Base-by-base conservation (phyloP, 495 filamentous ascomycete genomes). In the Jackrogersella minutella region DNA sequence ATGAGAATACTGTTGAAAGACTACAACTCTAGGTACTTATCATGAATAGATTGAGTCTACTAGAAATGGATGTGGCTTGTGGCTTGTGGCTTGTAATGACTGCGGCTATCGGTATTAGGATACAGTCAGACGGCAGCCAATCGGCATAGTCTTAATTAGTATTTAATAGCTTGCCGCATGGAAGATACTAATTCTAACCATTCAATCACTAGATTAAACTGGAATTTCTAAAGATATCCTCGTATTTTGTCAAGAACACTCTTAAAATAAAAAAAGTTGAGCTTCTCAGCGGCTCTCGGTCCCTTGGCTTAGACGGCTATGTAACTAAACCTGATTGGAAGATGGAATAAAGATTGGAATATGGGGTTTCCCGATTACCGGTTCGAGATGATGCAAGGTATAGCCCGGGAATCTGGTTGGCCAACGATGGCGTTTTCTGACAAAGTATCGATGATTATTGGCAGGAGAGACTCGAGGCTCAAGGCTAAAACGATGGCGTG, bases 401-500 rank as follows among this genome's bases (percentile, higher is more conserved):
- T 33, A 61, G 55, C 56, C 66, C 56, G 44, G 56, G 30, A 13
- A 56, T 62, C 0, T 69, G 66, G 61, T 69, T 69, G 66, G 66
- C 66, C 66, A 62, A 69, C 26, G 51, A 64, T 69, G 66, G 68
- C 69, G 69, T 71, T 62, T 66, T 68, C 62, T 72, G 66, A 74
- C 69, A 74, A 74, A 74, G 37, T 61, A 58, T 63, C 17, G 9
- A 47, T 49, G 37, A 26, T 55, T 60, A 74, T 74, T 74, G 72
- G 72, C 28, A 68, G 72, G 61, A 43, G n/a, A 19, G 6, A 14
- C 13, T 8, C 26, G 40, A 61, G 66, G 8, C 17, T 62, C 58
- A 33, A 63, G 66, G 57, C 57, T 73, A 55, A 66, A 53, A 19
- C 72, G 72, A 74, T 74, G 57, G 72, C 72, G 72, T 74, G 72